Conservation (phyloP, 768 basidiomycete species). For the Termitomyces sp. region DNA sequence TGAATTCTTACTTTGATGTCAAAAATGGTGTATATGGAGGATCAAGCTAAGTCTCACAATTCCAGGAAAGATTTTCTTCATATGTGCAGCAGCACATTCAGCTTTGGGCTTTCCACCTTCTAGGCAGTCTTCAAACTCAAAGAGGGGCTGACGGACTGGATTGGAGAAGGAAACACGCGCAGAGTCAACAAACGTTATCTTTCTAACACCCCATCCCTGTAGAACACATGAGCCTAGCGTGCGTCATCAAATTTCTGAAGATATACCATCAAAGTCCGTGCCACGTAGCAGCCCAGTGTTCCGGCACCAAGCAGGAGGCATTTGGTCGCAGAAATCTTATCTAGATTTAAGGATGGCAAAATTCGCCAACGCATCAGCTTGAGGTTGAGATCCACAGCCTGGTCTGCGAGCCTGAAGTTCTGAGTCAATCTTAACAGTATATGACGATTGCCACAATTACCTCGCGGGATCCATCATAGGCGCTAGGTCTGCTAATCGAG, state of each 20-base stretch:
- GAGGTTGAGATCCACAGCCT: slow-evolving; percentile 96
- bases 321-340: slow-evolving; percentile 72
- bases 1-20: slow-evolving; percentile 54
- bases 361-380: slow-evolving; percentile 99
- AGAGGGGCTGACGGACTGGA: slow-evolving; percentile 94
- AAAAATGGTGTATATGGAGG: not conserved
- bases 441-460: slow-evolving; percentile 26
- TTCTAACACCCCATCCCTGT: slow-evolving; percentile 94
- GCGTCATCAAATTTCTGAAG: not conserved
- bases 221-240: not conserved
- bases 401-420: slow-evolving; percentile 72
- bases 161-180: slow-evolving; percentile 93
- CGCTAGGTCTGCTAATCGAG: slow-evolving; percentile 84
- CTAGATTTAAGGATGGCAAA: slow-evolving; percentile 81
- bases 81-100: slow-evolving; percentile 74
- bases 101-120: slow-evolving; percentile 94
- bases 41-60: slow-evolving; percentile 50
- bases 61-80: slow-evolving; percentile 90
- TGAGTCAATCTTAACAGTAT: not conserved
- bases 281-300: slow-evolving; percentile 95
- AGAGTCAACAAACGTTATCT: slow-evolving; percentile 90
- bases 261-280: slow-evolving; percentile 81
- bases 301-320: slow-evolving; percentile 93
- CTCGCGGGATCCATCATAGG: slow-evolving; percentile 93
- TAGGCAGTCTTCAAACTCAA: slow-evolving; percentile 91